These are phyloP conservation scores for Fusarium tupiense DNA, from an alignment of 2,329 filamentous ascomycete species.

Conservation along the genomic window DNA sequence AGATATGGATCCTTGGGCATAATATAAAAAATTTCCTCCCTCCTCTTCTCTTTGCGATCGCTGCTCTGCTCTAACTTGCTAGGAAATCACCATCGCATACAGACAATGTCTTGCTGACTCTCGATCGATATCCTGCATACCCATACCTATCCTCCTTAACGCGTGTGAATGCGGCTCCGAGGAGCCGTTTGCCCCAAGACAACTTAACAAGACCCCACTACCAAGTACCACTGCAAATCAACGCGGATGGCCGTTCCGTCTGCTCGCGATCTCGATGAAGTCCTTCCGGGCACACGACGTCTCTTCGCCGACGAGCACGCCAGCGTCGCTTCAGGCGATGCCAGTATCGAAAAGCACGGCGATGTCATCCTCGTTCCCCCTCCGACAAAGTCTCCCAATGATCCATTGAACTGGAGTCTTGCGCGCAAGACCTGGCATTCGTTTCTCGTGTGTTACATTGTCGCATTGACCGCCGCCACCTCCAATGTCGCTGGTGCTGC, in stretches of 20 bases:
- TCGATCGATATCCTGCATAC: slow-evolving; percentile 25
- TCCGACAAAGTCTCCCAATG: slow-evolving; percentile 62
- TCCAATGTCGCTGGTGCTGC: slow-evolving; percentile 65
- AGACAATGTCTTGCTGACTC: slow-evolving; percentile 35
- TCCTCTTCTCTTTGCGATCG: background rate
- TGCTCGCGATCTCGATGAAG: slow-evolving; percentile 34
- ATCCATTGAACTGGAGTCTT: slow-evolving; percentile 62
- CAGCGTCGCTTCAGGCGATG: slow-evolving; percentile 38
- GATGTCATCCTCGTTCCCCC: slow-evolving; percentile 63
- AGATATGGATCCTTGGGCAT: slow-evolving; percentile 16
- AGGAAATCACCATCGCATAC: background rate
- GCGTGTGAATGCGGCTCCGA: slow-evolving; percentile 35
- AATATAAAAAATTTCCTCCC: slow-evolving; percentile 22
- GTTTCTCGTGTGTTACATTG: slow-evolving; percentile 61
- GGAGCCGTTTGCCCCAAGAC: slow-evolving; percentile 30
- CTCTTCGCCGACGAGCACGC: slow-evolving; percentile 42
- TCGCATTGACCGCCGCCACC: slow-evolving; percentile 64
- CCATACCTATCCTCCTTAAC: slow-evolving; percentile 35
- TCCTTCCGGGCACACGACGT: slow-evolving; percentile 46
- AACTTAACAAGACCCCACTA: slow-evolving; percentile 13
- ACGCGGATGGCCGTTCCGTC: slow-evolving; percentile 35
- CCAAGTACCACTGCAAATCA: slow-evolving; percentile 1
- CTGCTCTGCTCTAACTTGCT: background rate
- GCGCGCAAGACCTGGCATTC: slow-evolving; percentile 62
- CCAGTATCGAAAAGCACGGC: slow-evolving; percentile 43